Percentiles rank a stretch among this genome's conserved stretches.
Conservation (phyloP, 2,329 filamentous ascomycete species). For the Cryoendolithus antarcticus region DNA sequence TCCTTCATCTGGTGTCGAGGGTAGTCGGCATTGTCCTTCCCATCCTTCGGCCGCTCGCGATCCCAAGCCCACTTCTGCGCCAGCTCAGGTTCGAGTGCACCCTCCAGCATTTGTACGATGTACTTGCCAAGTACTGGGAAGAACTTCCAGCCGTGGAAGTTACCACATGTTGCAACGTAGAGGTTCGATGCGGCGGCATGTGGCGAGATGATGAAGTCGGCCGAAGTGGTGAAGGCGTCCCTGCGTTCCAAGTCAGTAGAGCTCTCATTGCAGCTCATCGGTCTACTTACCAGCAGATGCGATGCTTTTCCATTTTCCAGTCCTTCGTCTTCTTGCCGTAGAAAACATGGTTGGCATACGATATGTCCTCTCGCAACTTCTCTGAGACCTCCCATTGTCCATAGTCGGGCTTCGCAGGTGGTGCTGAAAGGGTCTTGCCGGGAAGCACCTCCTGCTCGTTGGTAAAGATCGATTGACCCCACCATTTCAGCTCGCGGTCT, state of each 20-base stretch:
- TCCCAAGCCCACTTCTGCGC: conserved; percentile 46
- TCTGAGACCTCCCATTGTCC: conserved; percentile 50
- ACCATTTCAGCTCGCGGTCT: conserved; percentile 42
- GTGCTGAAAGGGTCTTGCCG: conserved; percentile 43
- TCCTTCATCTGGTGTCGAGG: conserved; percentile 47
- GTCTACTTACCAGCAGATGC: conserved; percentile 52
- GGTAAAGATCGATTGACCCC: conserved; percentile 48
- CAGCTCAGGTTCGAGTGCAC: conserved; percentile 31
- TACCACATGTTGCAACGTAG: conserved; percentile 35
- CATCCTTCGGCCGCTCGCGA: conserved; percentile 42
- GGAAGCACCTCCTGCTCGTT: conserved; percentile 43
- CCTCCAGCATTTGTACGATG: conserved; percentile 24
- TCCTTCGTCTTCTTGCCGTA: conserved; percentile 44
- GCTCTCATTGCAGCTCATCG: too few species aligned
- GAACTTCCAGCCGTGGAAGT: conserved; percentile 27
- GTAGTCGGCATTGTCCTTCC: conserved; percentile 38
- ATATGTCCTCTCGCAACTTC: conserved; percentile 45
- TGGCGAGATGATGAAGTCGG: conserved; percentile 38
- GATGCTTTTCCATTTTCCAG: conserved; percentile 50
- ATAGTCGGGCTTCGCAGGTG: conserved; percentile 45
- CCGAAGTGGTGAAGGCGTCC: conserved; percentile 52
- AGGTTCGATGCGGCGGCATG: conserved; percentile 30
- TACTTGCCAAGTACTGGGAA: conserved; percentile 25
- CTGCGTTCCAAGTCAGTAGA: conserved; percentile 25
- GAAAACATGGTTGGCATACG: conserved; percentile 44